phyloP scores from a whole-genome alignment of 106 monocot genomes.

The Dendrobium nobile region DNA sequence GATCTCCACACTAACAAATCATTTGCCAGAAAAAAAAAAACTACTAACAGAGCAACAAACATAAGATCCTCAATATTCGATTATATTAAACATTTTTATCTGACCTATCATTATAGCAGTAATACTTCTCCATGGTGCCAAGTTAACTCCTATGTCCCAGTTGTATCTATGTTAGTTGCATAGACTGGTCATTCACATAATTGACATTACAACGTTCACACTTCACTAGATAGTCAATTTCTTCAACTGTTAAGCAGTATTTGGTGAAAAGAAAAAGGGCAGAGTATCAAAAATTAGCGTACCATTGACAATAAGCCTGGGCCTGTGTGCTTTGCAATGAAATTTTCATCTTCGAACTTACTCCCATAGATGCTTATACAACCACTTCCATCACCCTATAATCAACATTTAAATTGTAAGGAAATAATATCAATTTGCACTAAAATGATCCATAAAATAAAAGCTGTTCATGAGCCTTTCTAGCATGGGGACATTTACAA shows the following conservation, averaged over 20 bases:
- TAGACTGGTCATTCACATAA: background rate
- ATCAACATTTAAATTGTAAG: background rate
- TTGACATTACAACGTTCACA: background rate
- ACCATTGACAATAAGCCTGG: constrained; percentile 97
- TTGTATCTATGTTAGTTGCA: background rate
- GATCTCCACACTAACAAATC: background rate
- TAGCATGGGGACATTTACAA: background rate
- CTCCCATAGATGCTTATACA: constrained; percentile 89
- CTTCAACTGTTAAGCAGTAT: background rate
- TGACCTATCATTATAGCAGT: background rate
- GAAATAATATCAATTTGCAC: background rate
- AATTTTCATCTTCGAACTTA: constrained; percentile 99
- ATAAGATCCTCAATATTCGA: background rate
- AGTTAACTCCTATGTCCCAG: background rate
- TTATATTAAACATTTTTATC: background rate
- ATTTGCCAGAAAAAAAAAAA: background rate
- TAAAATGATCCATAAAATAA: background rate
- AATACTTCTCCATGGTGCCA: background rate
- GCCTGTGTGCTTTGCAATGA: constrained; percentile 94
- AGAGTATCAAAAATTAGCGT: constrained; percentile 8
- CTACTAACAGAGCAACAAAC: background rate
- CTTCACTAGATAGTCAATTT: background rate
- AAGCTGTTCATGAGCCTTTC: background rate
- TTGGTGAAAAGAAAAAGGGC: background rate
- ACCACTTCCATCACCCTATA: constrained; percentile 95